Base-by-base conservation (phyloP, 2,329 filamentous ascomycete species). In the Taxawa tesnikishii region DNA sequence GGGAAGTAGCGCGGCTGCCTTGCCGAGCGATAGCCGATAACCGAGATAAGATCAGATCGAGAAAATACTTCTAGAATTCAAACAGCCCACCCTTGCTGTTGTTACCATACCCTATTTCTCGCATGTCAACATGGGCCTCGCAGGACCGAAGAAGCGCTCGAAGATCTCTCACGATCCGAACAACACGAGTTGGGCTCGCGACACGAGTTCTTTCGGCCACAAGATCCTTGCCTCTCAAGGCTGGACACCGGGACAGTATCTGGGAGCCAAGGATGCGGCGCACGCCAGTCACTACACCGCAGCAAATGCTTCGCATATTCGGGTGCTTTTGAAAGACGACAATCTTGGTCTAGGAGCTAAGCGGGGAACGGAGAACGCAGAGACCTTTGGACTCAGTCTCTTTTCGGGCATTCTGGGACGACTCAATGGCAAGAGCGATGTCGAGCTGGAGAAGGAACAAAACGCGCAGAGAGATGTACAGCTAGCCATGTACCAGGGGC, bases 151-250 rank as follows among this genome's bases (percentile, higher is more conserved):
- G 45, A 74, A 70, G 47, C 65, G 62, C 46, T 67, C 67, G 29
- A 93, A 88, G 61, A 76, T 96, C 51, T 80, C 79, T 43, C 70
- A 80, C 53, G 90, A 98, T 59, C 90, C 90, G 6, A 94, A 96
- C 62, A 98, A 96, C 58, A 94, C 83, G 29, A 75, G 73, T 68
- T 98, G 90, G 90, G 77, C 79, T 35, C 77, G 79, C 48, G 79
- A 87, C 53, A 83, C 79, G 42, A 71, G 70, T 35, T 78, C 75
- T 33, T 96, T 90, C 55, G 90, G 90, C 45, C 87, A 94, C 55
- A 83, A 77, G 51, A 88, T 96, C 44, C 75, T 98, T 50, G 74
- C 78, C 30, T 68, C 79, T 11, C 85, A 94, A 49, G 90, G 90
- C 42, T 98, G 90, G 90, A 71, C 78, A 39, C 84, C 87, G 0